Evolutionary conservation across 148 eudicot genomes (phyloP).

Genomic region (Chenopodium suecicum): DNA sequence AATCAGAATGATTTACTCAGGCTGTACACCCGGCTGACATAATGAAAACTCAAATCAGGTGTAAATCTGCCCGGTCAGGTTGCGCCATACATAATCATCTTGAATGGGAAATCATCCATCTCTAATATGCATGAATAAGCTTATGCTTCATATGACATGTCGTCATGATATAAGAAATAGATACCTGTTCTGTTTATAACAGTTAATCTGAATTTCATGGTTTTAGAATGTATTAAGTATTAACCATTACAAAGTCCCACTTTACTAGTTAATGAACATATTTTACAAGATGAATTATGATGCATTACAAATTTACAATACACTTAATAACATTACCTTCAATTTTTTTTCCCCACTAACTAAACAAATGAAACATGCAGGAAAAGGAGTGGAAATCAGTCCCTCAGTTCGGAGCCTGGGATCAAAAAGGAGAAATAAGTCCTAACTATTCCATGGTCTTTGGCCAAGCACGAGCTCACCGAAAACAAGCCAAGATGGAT

Average conservation of each 20-base stretch:
- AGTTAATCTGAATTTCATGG: constrained; percentile 30
- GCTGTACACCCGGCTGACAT: too few relatives aligned
- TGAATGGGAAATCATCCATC: too few relatives aligned
- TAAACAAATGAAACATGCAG: constrained; percentile 11
- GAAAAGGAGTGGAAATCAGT: constrained; percentile 30
- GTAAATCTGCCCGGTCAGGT: too few relatives aligned
- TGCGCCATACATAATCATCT: too few relatives aligned
- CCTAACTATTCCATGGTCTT: constrained; percentile 53
- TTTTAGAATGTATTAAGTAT: not conserved
- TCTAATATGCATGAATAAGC: not conserved
- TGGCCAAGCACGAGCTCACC: constrained; percentile 44
- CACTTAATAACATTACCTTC: not conserved
- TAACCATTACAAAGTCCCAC: constrained; percentile 30
- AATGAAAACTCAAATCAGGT: too few relatives aligned
- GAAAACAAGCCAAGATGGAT: constrained; percentile 35
- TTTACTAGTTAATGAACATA: not conserved
- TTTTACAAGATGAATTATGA: not conserved
- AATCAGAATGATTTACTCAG: too few relatives aligned
- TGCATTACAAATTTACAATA: not conserved
- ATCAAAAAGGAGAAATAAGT: constrained; percentile 32
- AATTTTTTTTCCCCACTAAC: not conserved
- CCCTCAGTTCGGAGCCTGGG: constrained; percentile 59
- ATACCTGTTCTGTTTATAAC: constrained; percentile 15
- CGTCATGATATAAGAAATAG: not conserved
- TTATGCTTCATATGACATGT: too few relatives aligned